Base-by-base conservation (phyloP, 2,329 filamentous ascomycete genomes). In the Fusarium chlamydosporum region DNA sequence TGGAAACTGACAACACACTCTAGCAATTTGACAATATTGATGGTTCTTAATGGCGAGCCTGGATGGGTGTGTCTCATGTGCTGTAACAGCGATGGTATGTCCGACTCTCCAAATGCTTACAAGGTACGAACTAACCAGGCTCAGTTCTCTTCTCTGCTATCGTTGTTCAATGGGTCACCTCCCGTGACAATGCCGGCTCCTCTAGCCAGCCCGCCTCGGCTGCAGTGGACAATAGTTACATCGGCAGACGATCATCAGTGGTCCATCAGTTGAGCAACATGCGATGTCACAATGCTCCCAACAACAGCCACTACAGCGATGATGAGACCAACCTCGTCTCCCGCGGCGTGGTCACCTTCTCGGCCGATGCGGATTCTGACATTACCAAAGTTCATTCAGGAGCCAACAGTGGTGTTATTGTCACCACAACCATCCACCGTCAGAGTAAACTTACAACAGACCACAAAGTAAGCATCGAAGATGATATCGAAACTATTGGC, bases 31-130 rank as follows among this genome's bases (percentile, higher is more conserved):
- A 83, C 84, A 4, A 82, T 90, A 0, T 77, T 90, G 1, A 85
- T 88, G 80, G 82, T 81, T 2, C 81, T 90, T 3, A 77, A 86
- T 26, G 88, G 88, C 13, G 88, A 90, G 72, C 87, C 85, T 3
- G 88, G 85, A 4, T 91, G 88, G 88, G 82, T 91, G 4, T 91
- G 88, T 68, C 81, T 91, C 6, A 87, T 89, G 79, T 88, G 86
- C 71, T 91, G 88, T 73, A 90, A 90, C 71, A 82, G 83, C 65
- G 88, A 91, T 73, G 84, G 87, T 88, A 76, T 72, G 82, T 78
- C 31, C 61, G 18, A 29, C 34, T 27, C 27, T 27, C 23, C 16
- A 20, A 18, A n/a, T 23, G 13, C 18, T 13, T 38, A 18, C n/a
- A n/a, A 33, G 13, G 23, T 20, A 8, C 13, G 15, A 42, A 8